Evolutionary conservation across 2,329 filamentous ascomycete genomes (phyloP), one percentile per base, ranked within the genome.

Genomic region (Exophiala oligosperma): DNA sequence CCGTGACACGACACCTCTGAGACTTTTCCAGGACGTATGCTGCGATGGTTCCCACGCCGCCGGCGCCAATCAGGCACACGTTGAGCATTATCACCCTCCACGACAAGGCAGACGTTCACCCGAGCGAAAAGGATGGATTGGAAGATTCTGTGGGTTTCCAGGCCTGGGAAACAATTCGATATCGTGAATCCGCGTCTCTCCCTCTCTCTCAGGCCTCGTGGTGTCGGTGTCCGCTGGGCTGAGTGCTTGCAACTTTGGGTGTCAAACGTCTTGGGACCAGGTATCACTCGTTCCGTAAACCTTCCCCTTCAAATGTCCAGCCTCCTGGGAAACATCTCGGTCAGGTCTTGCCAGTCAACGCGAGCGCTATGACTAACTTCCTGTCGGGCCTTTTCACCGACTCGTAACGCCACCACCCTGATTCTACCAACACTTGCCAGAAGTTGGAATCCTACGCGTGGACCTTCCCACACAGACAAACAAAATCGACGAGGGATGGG

Each of bases 41-140:
- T 4, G 79, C 79, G 66, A 86, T 81, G 0, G 82, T 79, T 24
- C 84, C 84, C 1, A 86, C 79, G 8, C 81, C 81, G 7, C 84
- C 84, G 8, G 75, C 74, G 21, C 84, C 83, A 12, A 86, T 70
- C 4, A 86, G 67, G 3, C 85, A 74, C 2, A 85, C 73, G 29
- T 50, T 40, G 14, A 40, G 48, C 48, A 50, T 50, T 7, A 3
- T 50, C 3, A 1, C 14, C 3, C 9, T 4, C 43, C 12, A 4
- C 26, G 28, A 48, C 3, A 12, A 48, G n/a, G n/a, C 17, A 24
- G 26, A 29, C 32, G 11, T n/a, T 9, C n/a, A 28, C 14, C 4
- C 24, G n/a, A 8, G 14, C 17, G 17, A 17, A 17, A 17, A 29
- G 9, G 40, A 43, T 11, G n/a, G 8, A n/a, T 11, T 12, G 3